Percentiles rank a stretch among this genome's conserved stretches.
phyloP scores from a whole-genome alignment of 805 yeast species.

The Brettanomyces custersianus region DNA sequence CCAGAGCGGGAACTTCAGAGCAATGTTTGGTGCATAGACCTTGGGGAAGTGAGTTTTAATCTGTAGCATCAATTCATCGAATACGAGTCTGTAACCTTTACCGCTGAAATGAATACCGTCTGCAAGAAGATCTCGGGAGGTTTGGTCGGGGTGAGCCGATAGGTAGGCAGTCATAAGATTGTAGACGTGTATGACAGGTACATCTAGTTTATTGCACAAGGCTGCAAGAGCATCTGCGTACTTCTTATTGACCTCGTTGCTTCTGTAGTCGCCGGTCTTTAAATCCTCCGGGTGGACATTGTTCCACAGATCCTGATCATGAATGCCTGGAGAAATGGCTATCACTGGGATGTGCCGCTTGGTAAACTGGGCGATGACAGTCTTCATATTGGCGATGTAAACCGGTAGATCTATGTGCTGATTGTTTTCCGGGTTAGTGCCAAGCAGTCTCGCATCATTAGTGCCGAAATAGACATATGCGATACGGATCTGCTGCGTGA shows the following conservation, averaged over 20 bases:
- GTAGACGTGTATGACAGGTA: constrained; percentile 55
- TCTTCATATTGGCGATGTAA: constrained; percentile 38
- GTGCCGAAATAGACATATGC: constrained; percentile 71
- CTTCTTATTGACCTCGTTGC: constrained; percentile 31
- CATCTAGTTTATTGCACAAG: constrained; percentile 35
- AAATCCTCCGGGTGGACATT: constrained; percentile 25
- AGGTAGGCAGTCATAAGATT: constrained; percentile 16
- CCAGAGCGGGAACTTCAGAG: constrained; percentile 17
- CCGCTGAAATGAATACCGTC: constrained; percentile 42
- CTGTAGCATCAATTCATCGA: constrained; percentile 21
- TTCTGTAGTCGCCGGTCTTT: constrained; percentile 33
- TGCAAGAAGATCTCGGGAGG: constrained; percentile 13
- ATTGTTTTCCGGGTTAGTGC: constrained; percentile 28
- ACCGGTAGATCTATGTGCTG: constrained; percentile 40
- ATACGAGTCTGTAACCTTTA: constrained; percentile 29
- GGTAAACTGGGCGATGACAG: constrained; percentile 32
- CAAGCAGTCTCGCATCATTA: constrained; percentile 45
- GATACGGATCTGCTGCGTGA: constrained; percentile 24
- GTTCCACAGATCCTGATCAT: constrained; percentile 37
- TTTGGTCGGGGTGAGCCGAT: constrained; percentile 18
- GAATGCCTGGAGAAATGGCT: constrained; percentile 55
- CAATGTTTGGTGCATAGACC: constrained; percentile 12
- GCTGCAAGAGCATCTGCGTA: constrained; percentile 44
- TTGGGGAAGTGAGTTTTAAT: constrained; percentile 28
- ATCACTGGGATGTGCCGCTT: constrained; percentile 40